phyloP scores from a whole-genome alignment of 2,329 filamentous ascomycete species.

The Xylariaceae sp. region DNA sequence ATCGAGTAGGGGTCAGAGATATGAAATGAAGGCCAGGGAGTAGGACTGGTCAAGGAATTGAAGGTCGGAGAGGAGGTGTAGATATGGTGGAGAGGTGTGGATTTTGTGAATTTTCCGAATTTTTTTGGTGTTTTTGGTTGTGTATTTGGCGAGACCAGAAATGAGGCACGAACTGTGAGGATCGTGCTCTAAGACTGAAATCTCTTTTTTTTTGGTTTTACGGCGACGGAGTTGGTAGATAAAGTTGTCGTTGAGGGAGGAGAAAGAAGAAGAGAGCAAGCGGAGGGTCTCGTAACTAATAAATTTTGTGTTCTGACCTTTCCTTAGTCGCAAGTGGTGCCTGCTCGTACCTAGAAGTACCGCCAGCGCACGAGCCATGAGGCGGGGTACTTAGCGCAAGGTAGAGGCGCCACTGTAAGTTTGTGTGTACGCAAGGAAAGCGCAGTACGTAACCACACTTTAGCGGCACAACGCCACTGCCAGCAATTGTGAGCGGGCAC shows the following conservation, averaged over 20 bases:
- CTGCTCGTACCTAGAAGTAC: conserved; percentile 1
- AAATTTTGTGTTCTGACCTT: conserved; percentile 29
- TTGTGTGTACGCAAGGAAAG: not conserved
- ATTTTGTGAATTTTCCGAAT: conserved; percentile 51
- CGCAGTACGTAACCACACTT: not conserved
- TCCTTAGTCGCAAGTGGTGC: conserved; percentile 23
- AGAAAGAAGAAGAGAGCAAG: conserved; percentile 35
- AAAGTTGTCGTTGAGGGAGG: conserved; percentile 42
- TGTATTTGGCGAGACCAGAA: conserved; percentile 54
- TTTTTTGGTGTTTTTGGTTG: conserved; percentile 52
- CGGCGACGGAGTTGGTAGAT: conserved; percentile 40
- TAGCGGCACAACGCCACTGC: not conserved
- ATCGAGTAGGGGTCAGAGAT: conserved; percentile 7
- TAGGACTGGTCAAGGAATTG: conserved; percentile 4
- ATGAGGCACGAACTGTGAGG: conserved; percentile 45
- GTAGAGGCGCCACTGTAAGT: not conserved
- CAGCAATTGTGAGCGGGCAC: conserved; percentile 7
- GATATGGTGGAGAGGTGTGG: conserved; percentile 20
- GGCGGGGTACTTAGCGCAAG: not conserved
- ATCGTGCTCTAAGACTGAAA: conserved; percentile 45
- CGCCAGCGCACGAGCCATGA: not conserved
- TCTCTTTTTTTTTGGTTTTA: conserved; percentile 48
- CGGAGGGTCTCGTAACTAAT: conserved; percentile 26
- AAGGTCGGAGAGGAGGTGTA: conserved; percentile 12
- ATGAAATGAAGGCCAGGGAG: conserved; percentile 1